Evolutionary conservation across 1,139 yeast species (phyloP), one percentile per base, ranked within the genome.

Genomic region (Casaregolazyma suthepensis): DNA sequence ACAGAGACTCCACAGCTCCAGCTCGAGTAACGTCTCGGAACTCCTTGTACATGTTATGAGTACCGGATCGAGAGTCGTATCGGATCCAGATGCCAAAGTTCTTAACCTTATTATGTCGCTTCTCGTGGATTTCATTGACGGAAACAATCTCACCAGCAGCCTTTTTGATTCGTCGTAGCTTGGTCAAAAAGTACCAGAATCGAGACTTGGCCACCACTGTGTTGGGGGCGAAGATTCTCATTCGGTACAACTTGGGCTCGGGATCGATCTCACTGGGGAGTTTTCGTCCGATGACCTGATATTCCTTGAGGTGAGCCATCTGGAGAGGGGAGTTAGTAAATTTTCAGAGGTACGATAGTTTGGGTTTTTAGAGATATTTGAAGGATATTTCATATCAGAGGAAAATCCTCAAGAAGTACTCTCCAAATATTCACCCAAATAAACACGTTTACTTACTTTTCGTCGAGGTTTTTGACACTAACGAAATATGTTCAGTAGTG

Each of bases 31-130:
- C 96, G 72, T 93, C 99, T 81, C 99, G 91, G 94, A 90, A 89
- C 84, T 93, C 99, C 85, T 89, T 93, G 97, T 93, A 93, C 98
- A 93, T 93, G 95, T 93, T 93, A 95, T 94, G 99, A 75, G 96
- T 90, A 82, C 99, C 99, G 69, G 99, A 94, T 86, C 99, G 94
- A 68, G 99, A 93, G 77, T 94, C 99, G 89, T 94, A 93, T 85
- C 99, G 91, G 77, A 93, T 86, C 99, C 99, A 93, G 82, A 94
- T 78, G 83, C 98, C 99, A 76, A 90, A 93, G 89, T 91, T 93
- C 93, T 93, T 93, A 75, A 93, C 98, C 84, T 89, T 91, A 80
- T 96, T 88, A 79, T 99, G 99, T 83, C 82, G 89, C 76, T 91
- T 81, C 82, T 93, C 99, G 74, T 85, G 75, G 76, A 94, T 87